A percentile compares a stretch with the other conserved stretches of the same genome.
phyloP scores from a whole-genome alignment of 2,329 filamentous ascomycete species.

The Botrytis fabae region DNA sequence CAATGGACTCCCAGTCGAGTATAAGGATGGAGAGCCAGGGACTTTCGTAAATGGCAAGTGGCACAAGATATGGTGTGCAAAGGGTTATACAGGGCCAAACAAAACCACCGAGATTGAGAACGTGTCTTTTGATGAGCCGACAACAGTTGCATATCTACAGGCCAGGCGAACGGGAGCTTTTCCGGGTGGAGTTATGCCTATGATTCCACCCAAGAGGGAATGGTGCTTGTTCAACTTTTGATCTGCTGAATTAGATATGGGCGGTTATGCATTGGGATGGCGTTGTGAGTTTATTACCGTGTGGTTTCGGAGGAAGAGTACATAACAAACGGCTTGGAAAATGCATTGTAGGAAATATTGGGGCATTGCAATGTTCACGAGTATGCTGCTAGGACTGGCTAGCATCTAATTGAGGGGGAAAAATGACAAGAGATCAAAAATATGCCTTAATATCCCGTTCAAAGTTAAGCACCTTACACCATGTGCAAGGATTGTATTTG shows the following conservation, averaged over 20 bases:
- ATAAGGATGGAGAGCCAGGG: slow-evolving; percentile 54
- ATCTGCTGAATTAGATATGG: not conserved
- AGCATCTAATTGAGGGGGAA: not conserved
- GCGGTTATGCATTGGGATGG: slow-evolving; percentile 26
- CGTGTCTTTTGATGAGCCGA: slow-evolving; percentile 59
- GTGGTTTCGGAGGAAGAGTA: not conserved
- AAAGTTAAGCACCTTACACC: not conserved
- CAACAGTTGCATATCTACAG: slow-evolving; percentile 62
- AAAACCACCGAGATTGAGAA: slow-evolving; percentile 62
- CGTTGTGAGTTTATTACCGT: slow-evolving; percentile 21
- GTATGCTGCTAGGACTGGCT: not conserved
- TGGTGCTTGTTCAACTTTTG: slow-evolving; percentile 74
- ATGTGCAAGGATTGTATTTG: not conserved
- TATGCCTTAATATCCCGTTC: not conserved
- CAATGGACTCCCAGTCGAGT: slow-evolving; percentile 63
- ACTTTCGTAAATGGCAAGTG: slow-evolving; percentile 56
- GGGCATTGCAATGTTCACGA: not conserved
- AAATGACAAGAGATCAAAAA: not conserved
- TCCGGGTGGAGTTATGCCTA: slow-evolving; percentile 69
- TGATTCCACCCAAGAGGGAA: slow-evolving; percentile 74
- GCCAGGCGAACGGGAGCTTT: slow-evolving; percentile 69
- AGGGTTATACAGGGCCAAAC: slow-evolving; percentile 64
- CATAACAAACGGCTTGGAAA: not conserved
- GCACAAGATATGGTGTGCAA: slow-evolving; percentile 71
- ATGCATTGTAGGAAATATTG: slow-evolving; percentile 5